Evolutionary conservation across 2,329 filamentous ascomycete species (phyloP).

Genomic region (Colletotrichum sp.): DNA sequence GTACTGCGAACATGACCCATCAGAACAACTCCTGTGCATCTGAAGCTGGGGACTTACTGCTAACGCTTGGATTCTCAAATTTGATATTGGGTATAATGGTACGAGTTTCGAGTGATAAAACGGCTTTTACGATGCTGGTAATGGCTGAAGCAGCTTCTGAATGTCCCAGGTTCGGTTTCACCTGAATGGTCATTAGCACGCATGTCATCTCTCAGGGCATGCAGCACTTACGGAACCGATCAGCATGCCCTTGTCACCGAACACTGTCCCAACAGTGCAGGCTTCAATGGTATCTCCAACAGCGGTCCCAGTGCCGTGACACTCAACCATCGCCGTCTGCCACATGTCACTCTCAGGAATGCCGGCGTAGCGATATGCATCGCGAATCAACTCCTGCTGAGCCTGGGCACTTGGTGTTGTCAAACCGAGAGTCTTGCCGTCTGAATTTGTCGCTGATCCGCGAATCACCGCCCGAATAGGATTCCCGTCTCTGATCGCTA

Average conservation of each 20-base stretch:
- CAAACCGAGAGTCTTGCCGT: conserved; percentile 39
- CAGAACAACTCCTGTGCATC: not conserved
- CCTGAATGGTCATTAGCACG: conserved; percentile 24
- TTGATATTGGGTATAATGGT: conserved; percentile 22
- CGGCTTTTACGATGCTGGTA: conserved; percentile 33
- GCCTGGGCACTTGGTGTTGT: conserved; percentile 36
- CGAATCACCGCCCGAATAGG: conserved; percentile 33
- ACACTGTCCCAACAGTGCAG: conserved; percentile 34
- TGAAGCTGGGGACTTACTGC: not conserved
- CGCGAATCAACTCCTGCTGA: conserved; percentile 30
- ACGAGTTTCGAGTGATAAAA: conserved; percentile 25
- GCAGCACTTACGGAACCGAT: conserved; percentile 27
- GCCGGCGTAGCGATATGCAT: conserved; percentile 25
- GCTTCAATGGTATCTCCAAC: conserved; percentile 46
- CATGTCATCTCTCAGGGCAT: fast-evolving
- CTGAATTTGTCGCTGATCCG: conserved; percentile 32
- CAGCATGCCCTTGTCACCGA: conserved; percentile 28
- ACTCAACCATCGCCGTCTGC: conserved; percentile 38
- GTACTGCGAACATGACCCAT: conserved; percentile 3
- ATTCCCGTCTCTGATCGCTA: conserved; percentile 44
- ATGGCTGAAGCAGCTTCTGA: conserved; percentile 37
- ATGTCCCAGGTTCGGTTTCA: conserved; percentile 45
- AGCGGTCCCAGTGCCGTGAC: conserved; percentile 43
- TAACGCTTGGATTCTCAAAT: conserved; percentile 16
- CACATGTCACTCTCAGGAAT: conserved; percentile 25